These are phyloP conservation scores for Lactarius hengduanensis DNA, from an alignment of 768 basidiomycete species.

Conservation along the genomic window DNA sequence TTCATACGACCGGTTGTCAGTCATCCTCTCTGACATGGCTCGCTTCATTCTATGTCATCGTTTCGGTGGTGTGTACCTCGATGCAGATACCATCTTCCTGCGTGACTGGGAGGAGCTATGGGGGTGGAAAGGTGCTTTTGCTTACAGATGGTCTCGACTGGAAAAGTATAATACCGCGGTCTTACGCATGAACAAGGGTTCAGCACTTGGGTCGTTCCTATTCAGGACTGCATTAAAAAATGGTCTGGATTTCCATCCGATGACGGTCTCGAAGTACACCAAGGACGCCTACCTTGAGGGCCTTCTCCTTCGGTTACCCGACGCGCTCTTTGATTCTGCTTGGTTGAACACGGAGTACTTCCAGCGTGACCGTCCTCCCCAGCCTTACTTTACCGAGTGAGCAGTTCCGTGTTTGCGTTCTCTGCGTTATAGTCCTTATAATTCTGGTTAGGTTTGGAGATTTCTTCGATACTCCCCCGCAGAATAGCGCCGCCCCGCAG, in stretches of 20 bases:
- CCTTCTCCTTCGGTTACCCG: slow-evolving; percentile 83
- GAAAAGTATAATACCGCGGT: slow-evolving; percentile 97
- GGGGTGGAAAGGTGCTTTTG: slow-evolving; percentile 96
- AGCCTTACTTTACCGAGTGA: slow-evolving; percentile 89
- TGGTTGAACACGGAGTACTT: slow-evolving; percentile 94
- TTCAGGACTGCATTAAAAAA: slow-evolving; percentile 95
- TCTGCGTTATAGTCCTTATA: slow-evolving; percentile 12
- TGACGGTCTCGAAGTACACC: slow-evolving; percentile 88
- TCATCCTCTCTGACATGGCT: slow-evolving; percentile 95
- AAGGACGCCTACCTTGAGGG: slow-evolving; percentile 86
- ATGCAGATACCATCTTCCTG: slow-evolving; percentile 93
- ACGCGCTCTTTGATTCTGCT: slow-evolving; percentile 94
- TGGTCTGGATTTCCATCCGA: slow-evolving; percentile 93
- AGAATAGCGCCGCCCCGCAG: slow-evolving; percentile 76
- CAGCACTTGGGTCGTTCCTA: slow-evolving; percentile 88
- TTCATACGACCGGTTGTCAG: slow-evolving; percentile 88
- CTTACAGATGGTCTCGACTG: slow-evolving; percentile 92
- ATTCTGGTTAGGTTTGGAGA: slow-evolving; percentile 65
- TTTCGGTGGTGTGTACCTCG: slow-evolving; percentile 94
- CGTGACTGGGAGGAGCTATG: slow-evolving; percentile 99
- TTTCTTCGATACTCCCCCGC: slow-evolving; percentile 80
- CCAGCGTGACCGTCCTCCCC: slow-evolving; percentile 89
- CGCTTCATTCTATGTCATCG: slow-evolving; percentile 96
- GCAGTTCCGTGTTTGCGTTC: slow-evolving; percentile 28
- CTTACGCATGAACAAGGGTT: slow-evolving; percentile 88